Base-by-base conservation (phyloP, 768 basidiomycete genomes). In the Leucocoprinus birnbaumii region DNA sequence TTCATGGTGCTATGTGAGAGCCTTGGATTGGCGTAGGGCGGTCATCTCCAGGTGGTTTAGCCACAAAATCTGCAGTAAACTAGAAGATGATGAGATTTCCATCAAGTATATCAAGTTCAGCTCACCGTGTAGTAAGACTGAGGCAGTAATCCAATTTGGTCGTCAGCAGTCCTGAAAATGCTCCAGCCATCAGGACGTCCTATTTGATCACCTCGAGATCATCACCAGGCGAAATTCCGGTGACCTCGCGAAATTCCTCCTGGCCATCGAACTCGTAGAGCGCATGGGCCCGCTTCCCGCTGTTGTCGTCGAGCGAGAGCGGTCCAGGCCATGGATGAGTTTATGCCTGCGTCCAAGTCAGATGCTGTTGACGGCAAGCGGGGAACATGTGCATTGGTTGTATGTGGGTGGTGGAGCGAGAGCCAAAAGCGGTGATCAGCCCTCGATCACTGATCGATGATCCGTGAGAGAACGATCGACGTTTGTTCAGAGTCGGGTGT, bases 131-230 rank as follows among this genome's bases (percentile, higher is more conserved):
- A 91, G 68, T 91, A 90, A 10, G 80, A 71, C 40, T 76, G 74
- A 18, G 90, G 90, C 45, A 91, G 59, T 56, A 91, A 68, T 1
- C 90, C 90, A 53, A 88, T 68, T 63, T 85, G 83, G 26, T 81
- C 82, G n/a, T 66, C 71, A 10, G 61, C 25, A 55, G 73, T 77
- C 69, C 74, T 81, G 13, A 86, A 86, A 34, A 92, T 73, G 69
- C 90, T 91, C 90, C 90, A 91, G 4, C 89, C 90, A 59, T 91
- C 87, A 6, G 83, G 84, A 1, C 74, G 51, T 89, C 78, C 57
- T 89, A 87, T 58, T 81, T 85, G 48, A 94, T 62, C n/a, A 91
- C 71, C 46, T 85, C 80, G 19, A 94, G 66, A 58, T 78, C 78
- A 59, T 90, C 87, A 11, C 90, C 89, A 1, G 31, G 31, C 31